Conservation (phyloP, 2,329 filamentous ascomycete species). For the Echinosphaeria canescens region DNA sequence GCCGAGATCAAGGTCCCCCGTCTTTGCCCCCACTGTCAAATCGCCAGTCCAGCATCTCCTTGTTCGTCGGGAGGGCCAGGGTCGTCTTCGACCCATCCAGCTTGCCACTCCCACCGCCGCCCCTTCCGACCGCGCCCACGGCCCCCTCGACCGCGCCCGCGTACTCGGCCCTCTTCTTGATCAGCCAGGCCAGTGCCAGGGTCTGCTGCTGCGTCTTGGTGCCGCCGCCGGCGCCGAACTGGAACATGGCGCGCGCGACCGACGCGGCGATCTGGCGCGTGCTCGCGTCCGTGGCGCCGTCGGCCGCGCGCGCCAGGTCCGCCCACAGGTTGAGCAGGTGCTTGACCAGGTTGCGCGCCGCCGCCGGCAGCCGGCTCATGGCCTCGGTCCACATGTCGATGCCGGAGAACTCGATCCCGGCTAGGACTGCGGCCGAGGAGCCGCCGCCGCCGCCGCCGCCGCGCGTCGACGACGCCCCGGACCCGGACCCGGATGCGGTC, state of each 20-base stretch:
- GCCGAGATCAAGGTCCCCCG: neutral
- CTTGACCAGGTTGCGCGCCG: constrained; percentile 6
- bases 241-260: constrained; percentile 6
- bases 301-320: constrained; percentile 1
- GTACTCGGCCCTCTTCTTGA: constrained; percentile 7
- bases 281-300: constrained; percentile 3
- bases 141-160: too few relatives aligned
- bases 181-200: constrained; percentile 6
- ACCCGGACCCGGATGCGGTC: too few relatives aligned
- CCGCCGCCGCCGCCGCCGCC: constrained; percentile 7
- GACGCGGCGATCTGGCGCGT: constrained; percentile 5
- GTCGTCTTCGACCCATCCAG: constrained; percentile 3
- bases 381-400: constrained; percentile 8
- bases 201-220: constrained; percentile 1
- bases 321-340: constrained; percentile 7
- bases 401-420: constrained; percentile 7
- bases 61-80: constrained; percentile 5
- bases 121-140: constrained; percentile 1
- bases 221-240: constrained; percentile 1
- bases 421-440: constrained; percentile 8
- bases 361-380: constrained; percentile 6
- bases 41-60: constrained; percentile 8
- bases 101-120: neutral
- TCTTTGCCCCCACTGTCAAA: neutral
- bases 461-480: constrained; percentile 3